Evolutionary conservation across 805 yeast genomes (phyloP).

Genomic region (Wickerhamiella shivajii): DNA sequence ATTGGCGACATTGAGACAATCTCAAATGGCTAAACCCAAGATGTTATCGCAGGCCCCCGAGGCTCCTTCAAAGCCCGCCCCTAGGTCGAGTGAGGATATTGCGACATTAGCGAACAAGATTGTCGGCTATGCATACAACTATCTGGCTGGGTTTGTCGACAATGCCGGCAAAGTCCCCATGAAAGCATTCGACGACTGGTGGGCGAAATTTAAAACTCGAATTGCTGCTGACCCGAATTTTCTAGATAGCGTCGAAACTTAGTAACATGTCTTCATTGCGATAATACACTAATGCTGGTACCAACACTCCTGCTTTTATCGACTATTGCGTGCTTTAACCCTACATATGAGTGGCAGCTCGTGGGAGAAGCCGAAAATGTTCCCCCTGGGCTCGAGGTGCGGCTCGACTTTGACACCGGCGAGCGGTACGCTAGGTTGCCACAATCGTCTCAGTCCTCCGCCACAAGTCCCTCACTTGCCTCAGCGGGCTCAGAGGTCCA

Average conservation of each 20-base stretch:
- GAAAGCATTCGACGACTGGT: constrained; percentile 79
- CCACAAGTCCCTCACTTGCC: too few species aligned
- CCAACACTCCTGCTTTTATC: not conserved
- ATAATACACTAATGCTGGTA: not conserved
- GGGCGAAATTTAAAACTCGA: constrained; percentile 75
- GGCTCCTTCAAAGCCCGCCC: constrained; percentile 19
- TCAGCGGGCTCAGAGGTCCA: too few species aligned
- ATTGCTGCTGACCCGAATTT: constrained; percentile 72
- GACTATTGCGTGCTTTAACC: constrained; percentile 31
- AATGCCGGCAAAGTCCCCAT: constrained; percentile 68
- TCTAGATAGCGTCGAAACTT: constrained; percentile 34
- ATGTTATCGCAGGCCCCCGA: constrained; percentile 18
- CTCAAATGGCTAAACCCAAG: constrained; percentile 13
- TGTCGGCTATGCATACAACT: constrained; percentile 85
- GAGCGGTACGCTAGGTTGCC: constrained; percentile 52
- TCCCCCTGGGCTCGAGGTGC: constrained; percentile 68
- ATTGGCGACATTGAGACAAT: constrained; percentile 31
- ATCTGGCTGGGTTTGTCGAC: constrained; percentile 75
- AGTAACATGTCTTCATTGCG: constrained; percentile 1
- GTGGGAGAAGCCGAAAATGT: constrained; percentile 59
- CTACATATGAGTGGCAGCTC: constrained; percentile 53
- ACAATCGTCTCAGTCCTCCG: too few species aligned
- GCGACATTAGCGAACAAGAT: constrained; percentile 71
- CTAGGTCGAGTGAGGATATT: constrained; percentile 30
- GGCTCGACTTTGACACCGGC: constrained; percentile 61